Percentiles rank a stretch among this genome's conserved stretches.
Evolutionary conservation across 768 basidiomycete species (phyloP).

Genomic region (Calocybe cyanea): DNA sequence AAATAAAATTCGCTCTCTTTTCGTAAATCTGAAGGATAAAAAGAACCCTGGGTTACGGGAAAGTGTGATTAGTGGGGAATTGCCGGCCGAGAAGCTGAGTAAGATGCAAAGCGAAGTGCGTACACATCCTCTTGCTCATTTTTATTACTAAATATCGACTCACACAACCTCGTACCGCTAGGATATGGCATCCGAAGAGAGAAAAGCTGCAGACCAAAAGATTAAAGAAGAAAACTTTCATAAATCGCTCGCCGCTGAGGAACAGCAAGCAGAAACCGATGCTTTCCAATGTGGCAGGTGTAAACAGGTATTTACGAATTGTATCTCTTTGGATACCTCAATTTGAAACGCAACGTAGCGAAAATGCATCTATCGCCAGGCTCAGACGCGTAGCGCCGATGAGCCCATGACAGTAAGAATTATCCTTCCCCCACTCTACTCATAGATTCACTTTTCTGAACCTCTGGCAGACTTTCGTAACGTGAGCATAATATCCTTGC

Average conservation of each 20-base stretch:
- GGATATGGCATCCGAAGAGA: slow-evolving; percentile 96
- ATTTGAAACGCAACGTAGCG: slow-evolving; percentile 36
- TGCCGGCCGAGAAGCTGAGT: slow-evolving; percentile 65
- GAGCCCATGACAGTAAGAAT: slow-evolving; percentile 92
- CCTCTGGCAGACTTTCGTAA: slow-evolving; percentile 73
- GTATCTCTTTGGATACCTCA: not conserved
- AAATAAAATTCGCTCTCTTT: slow-evolving; percentile 80
- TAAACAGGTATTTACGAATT: slow-evolving; percentile 58
- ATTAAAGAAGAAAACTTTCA: slow-evolving; percentile 85
- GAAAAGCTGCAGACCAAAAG: slow-evolving; percentile 77
- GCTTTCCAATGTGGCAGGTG: slow-evolving; percentile 97
- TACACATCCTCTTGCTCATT: slow-evolving; percentile 1
- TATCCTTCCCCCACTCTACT: not conserved
- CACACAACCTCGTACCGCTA: slow-evolving; percentile 22
- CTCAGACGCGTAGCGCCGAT: slow-evolving; percentile 96
- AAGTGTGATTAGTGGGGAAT: slow-evolving; percentile 79
- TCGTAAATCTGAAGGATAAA: slow-evolving; percentile 94
- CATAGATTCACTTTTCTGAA: not conserved
- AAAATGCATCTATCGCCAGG: slow-evolving; percentile 91
- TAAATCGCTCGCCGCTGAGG: slow-evolving; percentile 85
- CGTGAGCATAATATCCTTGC: slow-evolving; percentile 38
- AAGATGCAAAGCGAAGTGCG: slow-evolving; percentile 80
- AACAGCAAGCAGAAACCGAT: slow-evolving; percentile 92
- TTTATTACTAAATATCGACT: not conserved
- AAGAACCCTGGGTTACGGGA: slow-evolving; percentile 85